Conservation (phyloP, 2,329 filamentous ascomycete species). For the Stagonosporopsis vannaccii region DNA sequence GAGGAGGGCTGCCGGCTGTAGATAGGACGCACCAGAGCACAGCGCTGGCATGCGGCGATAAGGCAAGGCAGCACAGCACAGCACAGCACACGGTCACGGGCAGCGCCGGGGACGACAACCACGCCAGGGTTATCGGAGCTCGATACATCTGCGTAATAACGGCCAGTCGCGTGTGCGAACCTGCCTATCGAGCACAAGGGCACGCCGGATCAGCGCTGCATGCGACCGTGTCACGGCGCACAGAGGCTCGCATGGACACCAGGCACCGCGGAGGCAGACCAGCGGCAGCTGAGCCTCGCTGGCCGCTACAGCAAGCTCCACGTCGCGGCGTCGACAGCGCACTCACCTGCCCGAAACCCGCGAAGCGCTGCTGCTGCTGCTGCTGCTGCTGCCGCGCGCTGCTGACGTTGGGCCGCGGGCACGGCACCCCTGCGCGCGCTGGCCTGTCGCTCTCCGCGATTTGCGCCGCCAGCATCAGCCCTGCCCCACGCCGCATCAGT, state of each 20-base stretch:
- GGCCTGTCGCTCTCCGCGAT: conserved; percentile 16
- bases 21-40: background rate
- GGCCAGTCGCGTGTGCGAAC: conserved; percentile 31
- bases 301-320: conserved; percentile 1
- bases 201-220: conserved; percentile 20
- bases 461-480: conserved; percentile 17
- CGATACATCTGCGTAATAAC: conserved; percentile 25
- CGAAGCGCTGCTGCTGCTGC: conserved; percentile 2
- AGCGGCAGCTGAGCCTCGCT: conserved; percentile 1
- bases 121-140: conserved; percentile 23
- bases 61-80: conserved; percentile 13
- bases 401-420: background rate
- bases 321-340: conserved; percentile 5
- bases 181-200: conserved; percentile 21
- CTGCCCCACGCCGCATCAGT: conserved; percentile 17
- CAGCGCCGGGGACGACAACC: too few species aligned
- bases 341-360: conserved; percentile 12
- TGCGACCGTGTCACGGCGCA: conserved; percentile 17
- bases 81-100: too few species aligned
- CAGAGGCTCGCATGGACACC: conserved; percentile 12
- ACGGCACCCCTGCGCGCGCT: conserved; percentile 4
- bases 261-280: conserved; percentile 23
- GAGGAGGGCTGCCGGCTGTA: background rate
- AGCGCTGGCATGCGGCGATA: conserved; percentile 15
- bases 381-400: background rate